Conservation (phyloP, 2,329 filamentous ascomycete genomes). For the Colletotrichum spinosum region DNA sequence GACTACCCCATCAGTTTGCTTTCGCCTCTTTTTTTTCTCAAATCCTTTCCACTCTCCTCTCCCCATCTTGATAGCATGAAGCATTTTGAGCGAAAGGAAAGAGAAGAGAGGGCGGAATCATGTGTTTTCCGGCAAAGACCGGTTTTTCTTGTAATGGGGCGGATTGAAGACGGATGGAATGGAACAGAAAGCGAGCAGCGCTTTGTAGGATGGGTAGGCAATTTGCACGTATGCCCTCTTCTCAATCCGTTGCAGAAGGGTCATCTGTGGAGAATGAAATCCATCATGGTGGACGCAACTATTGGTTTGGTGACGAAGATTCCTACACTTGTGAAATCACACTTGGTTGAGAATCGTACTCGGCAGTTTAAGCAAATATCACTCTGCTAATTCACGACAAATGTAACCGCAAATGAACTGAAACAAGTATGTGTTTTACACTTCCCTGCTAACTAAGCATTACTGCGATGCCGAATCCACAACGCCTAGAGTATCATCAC, state of each 20-base stretch:
- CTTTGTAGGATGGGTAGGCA: background rate
- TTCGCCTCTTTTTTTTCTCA: slow-evolving; percentile 1
- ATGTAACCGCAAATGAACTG: background rate
- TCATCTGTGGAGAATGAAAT: no score
- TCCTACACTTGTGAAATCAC: no score
- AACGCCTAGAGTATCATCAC: slow-evolving; percentile 1
- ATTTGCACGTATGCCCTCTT: background rate
- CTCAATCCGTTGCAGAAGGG: background rate
- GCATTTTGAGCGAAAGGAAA: slow-evolving; percentile 28
- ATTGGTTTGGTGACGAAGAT: no score
- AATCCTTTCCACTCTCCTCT: background rate
- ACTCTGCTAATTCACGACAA: no score
- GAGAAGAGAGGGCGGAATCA: background rate
- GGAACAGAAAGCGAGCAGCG: background rate
- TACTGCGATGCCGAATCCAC: slow-evolving; percentile 12
- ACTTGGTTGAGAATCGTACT: no score
- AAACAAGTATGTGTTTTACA: background rate
- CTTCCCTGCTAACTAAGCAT: background rate
- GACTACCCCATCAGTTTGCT: slow-evolving; percentile 1
- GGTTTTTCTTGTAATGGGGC: background rate
- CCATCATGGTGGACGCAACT: no score
- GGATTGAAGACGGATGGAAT: no score
- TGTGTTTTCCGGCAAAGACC: background rate
- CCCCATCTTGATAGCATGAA: slow-evolving; percentile 4
- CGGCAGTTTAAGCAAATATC: no score